Base-by-base conservation (phyloP, 768 basidiomycete species). In the Rhodotorula babjevae region DNA sequence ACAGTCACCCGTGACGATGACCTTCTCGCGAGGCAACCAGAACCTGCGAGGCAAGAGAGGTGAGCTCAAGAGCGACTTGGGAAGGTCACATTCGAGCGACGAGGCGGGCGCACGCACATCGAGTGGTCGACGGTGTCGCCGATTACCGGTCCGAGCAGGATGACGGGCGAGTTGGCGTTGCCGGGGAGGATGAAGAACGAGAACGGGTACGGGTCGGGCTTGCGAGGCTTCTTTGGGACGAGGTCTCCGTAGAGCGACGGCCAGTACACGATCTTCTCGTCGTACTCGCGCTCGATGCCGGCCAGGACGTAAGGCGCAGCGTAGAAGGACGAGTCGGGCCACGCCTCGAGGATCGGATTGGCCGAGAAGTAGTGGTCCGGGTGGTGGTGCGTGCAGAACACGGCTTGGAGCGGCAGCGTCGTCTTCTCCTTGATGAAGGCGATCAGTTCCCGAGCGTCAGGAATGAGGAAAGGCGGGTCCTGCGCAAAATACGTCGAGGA, bases 91-190 rank as follows among this genome's bases (percentile, higher is more conserved):
- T 16, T 11, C 10, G 10, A 47, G 10, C 47, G 47, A 15, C 9
- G 47, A 18, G 33, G 18, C 18, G 29, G 10, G 53, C 7, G 21
- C n/a, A n/a, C 56, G 31, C 18, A 59, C 53, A 66, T 55, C 6
- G 40, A 29, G 57, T 66, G 65, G 56, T 66, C 65, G 31, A 66
- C 57, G 14, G 55, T 42, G 44, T 66, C 65, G 36, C 65, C 65
- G 25, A 42, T 53, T 3, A 66, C 55, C 2, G 65, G 65, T 5
- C 65, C 65, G 25, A 66, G 40, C 3, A 66, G 55, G n/a, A 66
- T n/a, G 40, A 66, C 33, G 21, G 65, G 65, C 44, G 65, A 66
- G 44, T 27, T 56, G 44, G 33, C 15, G 40, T 66, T 66, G n/a
- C 46, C 55, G 3, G 65, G 53, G 8, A 66, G 55, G 25, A 57